phyloP scores from a whole-genome alignment of 1,139 yeast species.

The Debaryomyces nepalensis region DNA sequence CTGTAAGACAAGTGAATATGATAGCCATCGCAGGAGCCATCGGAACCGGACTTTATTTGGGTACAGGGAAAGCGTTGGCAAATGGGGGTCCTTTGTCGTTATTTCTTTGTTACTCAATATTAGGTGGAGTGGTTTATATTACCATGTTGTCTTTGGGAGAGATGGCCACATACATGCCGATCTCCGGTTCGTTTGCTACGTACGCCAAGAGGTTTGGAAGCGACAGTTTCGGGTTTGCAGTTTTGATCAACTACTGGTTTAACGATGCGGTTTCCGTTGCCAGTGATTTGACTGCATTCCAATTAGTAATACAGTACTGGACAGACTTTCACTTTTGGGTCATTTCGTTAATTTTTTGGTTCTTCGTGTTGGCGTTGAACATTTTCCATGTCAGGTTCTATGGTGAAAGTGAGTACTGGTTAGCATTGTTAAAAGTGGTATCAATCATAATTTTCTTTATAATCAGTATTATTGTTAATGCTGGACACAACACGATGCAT shows the following conservation, averaged over 20 bases:
- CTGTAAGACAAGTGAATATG: constrained; percentile 62
- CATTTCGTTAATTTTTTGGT: constrained; percentile 63
- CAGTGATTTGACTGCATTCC: constrained; percentile 63
- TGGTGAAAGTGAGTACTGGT: constrained; percentile 48
- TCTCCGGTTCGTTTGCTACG: constrained; percentile 65
- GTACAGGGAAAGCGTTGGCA: constrained; percentile 63
- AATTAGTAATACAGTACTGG: constrained; percentile 65
- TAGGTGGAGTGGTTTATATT: constrained; percentile 61
- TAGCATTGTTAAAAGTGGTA: constrained; percentile 43
- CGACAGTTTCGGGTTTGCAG: constrained; percentile 66
- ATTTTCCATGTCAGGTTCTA: constrained; percentile 56
- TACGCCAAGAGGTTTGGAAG: constrained; percentile 65
- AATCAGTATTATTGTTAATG: constrained; percentile 42
- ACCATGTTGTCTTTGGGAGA: constrained; percentile 70
- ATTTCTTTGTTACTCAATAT: constrained; percentile 58
- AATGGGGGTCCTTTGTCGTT: constrained; percentile 70
- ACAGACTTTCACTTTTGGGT: constrained; percentile 62
- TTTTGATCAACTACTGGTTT: constrained; percentile 66
- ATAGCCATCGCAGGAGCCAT: constrained; percentile 69
- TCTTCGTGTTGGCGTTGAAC: constrained; percentile 54
- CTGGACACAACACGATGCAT: constrained; percentile 36
- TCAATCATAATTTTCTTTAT: constrained; percentile 47
- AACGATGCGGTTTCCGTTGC: constrained; percentile 68
- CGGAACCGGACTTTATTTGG: constrained; percentile 71
- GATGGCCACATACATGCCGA: constrained; percentile 64